Conservation (phyloP, 208 protist species). For the Plasmodiophora brassicae region DNA sequence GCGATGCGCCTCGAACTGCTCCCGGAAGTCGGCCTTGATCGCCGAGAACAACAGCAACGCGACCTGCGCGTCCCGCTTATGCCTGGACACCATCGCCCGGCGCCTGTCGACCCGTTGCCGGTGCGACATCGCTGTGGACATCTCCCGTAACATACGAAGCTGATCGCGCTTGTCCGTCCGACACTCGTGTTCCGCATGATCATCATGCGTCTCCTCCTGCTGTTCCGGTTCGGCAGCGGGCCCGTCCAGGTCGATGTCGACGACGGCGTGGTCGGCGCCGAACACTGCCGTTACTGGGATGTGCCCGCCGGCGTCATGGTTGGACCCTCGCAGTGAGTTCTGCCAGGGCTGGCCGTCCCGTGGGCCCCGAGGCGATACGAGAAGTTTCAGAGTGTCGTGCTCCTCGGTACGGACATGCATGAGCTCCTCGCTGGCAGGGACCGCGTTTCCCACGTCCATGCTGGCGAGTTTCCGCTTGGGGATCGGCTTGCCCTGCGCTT, state of each 20-base stretch:
- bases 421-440: too few species aligned
- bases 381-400: not conserved
- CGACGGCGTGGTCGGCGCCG: not conserved
- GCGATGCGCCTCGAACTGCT: slow-evolving; percentile 14
- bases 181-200: not conserved
- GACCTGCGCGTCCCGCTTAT: not conserved
- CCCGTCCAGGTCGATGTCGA: not conserved
- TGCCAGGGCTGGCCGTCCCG: not conserved
- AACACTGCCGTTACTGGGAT: too few species aligned
- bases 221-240: not conserved
- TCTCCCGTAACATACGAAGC: not conserved
- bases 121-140: not conserved
- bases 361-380: not conserved
- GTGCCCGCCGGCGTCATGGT: too few species aligned
- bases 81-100: not conserved
- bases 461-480: not conserved
- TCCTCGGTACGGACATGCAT: too few species aligned
- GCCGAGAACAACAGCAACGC: not conserved
- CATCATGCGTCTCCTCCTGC: not conserved
- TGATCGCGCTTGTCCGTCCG: not conserved
- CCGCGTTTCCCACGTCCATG: not conserved
- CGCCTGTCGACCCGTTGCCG: not conserved
- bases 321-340: too few species aligned
- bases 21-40: slow-evolving; percentile 8
- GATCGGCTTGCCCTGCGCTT: not conserved